A percentile compares a stretch with the other conserved stretches of the same genome.
Conservation (phyloP, 768 basidiomycete species). For the Russula sp. region DNA sequence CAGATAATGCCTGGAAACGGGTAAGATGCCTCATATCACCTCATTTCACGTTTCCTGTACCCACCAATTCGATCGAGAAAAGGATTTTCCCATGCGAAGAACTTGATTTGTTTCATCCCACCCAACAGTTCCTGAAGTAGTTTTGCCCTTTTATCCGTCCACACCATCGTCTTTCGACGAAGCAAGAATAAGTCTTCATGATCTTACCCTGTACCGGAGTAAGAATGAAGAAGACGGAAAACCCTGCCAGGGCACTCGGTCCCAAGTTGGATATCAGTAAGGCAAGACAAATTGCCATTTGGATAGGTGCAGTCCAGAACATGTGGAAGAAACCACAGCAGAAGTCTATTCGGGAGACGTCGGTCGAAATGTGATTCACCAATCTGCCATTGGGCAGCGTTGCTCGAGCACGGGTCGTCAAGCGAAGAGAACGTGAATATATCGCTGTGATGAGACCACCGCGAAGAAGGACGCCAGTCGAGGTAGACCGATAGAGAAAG, state of each 20-base stretch:
- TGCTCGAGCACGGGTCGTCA: slow-evolving; percentile 76
- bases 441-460: slow-evolving; percentile 86
- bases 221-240: slow-evolving; percentile 61
- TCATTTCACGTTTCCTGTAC: slow-evolving; percentile 70
- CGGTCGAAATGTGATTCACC: slow-evolving; percentile 91
- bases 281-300: slow-evolving; percentile 71
- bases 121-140: slow-evolving; percentile 85
- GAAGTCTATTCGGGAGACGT: slow-evolving; percentile 90
- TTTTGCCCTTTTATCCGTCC: slow-evolving; percentile 90
- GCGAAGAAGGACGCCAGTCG: slow-evolving; percentile 75
- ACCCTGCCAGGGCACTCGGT: slow-evolving; percentile 52
- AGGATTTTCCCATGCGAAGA: slow-evolving; percentile 84
- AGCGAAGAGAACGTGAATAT: slow-evolving; percentile 69
- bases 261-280: slow-evolving; percentile 75
- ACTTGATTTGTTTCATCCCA: slow-evolving; percentile 92
- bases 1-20: neutral
- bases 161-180: slow-evolving; percentile 73
- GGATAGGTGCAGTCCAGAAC: slow-evolving; percentile 73
- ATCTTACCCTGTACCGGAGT: slow-evolving; percentile 69
- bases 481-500: slow-evolving; percentile 75
- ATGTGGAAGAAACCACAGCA: slow-evolving; percentile 78
- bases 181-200: slow-evolving; percentile 71
- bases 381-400: slow-evolving; percentile 84
- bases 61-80: slow-evolving; percentile 71
- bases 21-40: slow-evolving; percentile 34